These are phyloP conservation scores for Monascus purpureus DNA, from an alignment of 495 filamentous ascomycete genomes.

Conservation along the genomic window DNA sequence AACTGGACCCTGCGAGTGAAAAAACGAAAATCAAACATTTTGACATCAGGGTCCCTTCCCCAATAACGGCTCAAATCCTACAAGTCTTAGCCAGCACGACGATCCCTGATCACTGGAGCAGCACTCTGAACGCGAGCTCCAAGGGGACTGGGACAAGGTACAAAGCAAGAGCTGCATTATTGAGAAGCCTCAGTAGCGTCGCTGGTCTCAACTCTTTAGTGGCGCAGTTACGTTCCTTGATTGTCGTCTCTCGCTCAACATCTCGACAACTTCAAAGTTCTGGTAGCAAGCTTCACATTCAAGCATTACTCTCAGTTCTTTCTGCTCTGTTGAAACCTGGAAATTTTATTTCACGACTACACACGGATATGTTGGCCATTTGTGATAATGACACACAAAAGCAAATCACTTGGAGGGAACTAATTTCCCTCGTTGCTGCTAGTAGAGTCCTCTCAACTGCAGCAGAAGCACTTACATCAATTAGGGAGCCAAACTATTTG, in stretches of 20 bases:
- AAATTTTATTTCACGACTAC: slow-evolving; percentile 39
- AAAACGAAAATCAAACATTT: slow-evolving; percentile 23
- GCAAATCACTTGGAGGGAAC: slow-evolving; percentile 50
- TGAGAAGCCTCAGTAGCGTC: slow-evolving; percentile 57
- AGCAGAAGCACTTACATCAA: slow-evolving; percentile 58
- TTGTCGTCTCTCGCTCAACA: slow-evolving; percentile 17
- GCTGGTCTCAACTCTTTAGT: slow-evolving; percentile 58
- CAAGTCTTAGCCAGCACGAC: slow-evolving; percentile 53
- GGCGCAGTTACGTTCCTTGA: slow-evolving; percentile 42
- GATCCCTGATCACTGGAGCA: slow-evolving; percentile 68
- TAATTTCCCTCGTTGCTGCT: slow-evolving; percentile 48
- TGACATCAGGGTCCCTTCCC: slow-evolving; percentile 46
- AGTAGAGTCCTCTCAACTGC: slow-evolving; percentile 57
- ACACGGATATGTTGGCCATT: slow-evolving; percentile 25
- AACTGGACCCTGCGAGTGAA: slow-evolving; percentile 33
- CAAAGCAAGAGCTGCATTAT: slow-evolving; percentile 31
- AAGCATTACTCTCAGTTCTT: slow-evolving; percentile 29
- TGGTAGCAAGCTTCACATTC: slow-evolving; percentile 13
- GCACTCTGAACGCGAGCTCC: slow-evolving; percentile 34
- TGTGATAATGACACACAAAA: slow-evolving; percentile 21
- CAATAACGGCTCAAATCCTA: slow-evolving; percentile 54
- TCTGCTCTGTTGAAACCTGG: slow-evolving; percentile 43
- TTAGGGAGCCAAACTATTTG: slow-evolving; percentile 15
- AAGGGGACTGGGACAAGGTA: slow-evolving; percentile 14
- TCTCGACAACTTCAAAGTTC: slow-evolving; percentile 16